Conservation (phyloP, 768 basidiomycete genomes). For the Boletus coccyginus region DNA sequence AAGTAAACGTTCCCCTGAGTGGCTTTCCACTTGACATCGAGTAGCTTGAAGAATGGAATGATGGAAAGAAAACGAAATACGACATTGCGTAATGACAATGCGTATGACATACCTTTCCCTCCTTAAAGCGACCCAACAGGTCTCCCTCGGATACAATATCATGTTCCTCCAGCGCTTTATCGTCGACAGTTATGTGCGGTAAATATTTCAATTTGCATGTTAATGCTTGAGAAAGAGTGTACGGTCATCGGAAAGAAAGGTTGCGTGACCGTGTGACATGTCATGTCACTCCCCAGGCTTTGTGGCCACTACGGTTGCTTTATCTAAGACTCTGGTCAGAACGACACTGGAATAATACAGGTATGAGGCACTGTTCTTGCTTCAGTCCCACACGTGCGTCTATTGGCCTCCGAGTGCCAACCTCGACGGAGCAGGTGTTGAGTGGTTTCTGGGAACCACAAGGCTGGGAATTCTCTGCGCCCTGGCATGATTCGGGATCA, state of each 20-base stretch:
- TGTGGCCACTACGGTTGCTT: no score
- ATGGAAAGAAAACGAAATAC: not conserved
- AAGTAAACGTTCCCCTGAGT: not conserved
- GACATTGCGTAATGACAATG: no score
- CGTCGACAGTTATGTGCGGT: conserved; percentile 18
- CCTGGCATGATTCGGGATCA: not conserved
- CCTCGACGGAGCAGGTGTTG: not conserved
- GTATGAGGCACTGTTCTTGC: no score
- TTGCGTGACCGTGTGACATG: no score
- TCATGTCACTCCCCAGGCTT: no score
- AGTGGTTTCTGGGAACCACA: not conserved
- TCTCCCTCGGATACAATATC: not conserved
- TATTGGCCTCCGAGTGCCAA: no score
- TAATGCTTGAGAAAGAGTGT: not conserved
- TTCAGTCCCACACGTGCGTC: no score
- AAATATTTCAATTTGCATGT: conserved; percentile 16
- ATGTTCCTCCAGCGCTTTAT: conserved; percentile 11
- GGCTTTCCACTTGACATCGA: conserved; percentile 9
- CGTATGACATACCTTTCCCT: conserved; percentile 13
- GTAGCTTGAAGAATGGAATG: conserved; percentile 3
- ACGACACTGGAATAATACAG: no score
- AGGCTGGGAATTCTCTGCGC: not conserved
- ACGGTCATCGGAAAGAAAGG: no score
- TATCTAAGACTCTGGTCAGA: no score
- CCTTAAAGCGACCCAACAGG: conserved; percentile 13